Evolutionary conservation across 1,139 yeast species (phyloP), one percentile per base, ranked within the genome.

Genomic region (Barnettozyma hawaiiensis): DNA sequence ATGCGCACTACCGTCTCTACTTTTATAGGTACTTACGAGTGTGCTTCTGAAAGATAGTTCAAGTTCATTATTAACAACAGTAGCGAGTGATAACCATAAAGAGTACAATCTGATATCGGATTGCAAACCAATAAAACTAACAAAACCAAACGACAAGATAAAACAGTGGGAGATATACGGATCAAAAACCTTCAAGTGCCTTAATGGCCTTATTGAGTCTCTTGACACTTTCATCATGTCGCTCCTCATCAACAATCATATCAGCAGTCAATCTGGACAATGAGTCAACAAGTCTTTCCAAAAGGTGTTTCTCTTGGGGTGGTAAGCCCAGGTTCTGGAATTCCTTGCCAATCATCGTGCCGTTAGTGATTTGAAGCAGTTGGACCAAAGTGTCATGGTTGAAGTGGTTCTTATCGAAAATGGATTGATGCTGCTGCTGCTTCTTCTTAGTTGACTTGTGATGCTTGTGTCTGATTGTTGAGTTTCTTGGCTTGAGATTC

Each of bases 261-360:
- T 89, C 96, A 45, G 90, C 85, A 4, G 95, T 86, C 47, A 90
- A 72, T 54, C 94, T 71, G 19, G 94, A 82, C 45, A 90, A 68
- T 2, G 95, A 82, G 56, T 87, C 95, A 5, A 90, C 85, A 38
- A 90, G 78, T 62, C 86, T 81, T 59, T 89, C 96, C 40, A 90
- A 71, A 41, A 89, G 69, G 52, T 78, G 83, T 52, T 85, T 84
- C 59, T 89, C 96, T 48, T 81, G 81, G 0, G 75, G 65, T 3
- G 94, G 90, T 48, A 89, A 70, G 39, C 85, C 85, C 47, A 89
- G 65, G 45, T 77, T 78, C 39, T 81, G 78, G 57, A 89, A 84
- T 52, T 85, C 94, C 54, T 54, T 58, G 5, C 60, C 60, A 14
- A 56, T 49, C 12, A 56, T 52, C 1, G 60, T 55, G 3, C 60